These are phyloP conservation scores for Sclerotinia sclerotiorum DNA, from an alignment of 2,329 filamentous ascomycete genomes.

Conservation along the genomic window DNA sequence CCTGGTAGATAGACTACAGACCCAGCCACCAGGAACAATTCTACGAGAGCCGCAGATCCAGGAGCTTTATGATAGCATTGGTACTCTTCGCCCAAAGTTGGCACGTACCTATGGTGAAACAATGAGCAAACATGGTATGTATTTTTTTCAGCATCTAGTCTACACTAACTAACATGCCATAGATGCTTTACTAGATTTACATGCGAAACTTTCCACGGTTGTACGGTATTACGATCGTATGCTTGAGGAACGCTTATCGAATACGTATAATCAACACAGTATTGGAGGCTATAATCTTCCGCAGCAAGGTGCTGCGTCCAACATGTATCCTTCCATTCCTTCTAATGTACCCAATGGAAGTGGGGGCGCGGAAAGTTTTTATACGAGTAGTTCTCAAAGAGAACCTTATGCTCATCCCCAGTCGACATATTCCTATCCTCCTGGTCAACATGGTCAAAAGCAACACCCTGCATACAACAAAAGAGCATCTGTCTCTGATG, in stretches of 20 bases:
- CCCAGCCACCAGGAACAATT: constrained; percentile 93
- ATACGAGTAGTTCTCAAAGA: constrained; percentile 63
- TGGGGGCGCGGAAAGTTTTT: constrained; percentile 74
- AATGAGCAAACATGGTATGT: constrained; percentile 96
- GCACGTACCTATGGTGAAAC: constrained; percentile 96
- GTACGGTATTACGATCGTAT: constrained; percentile 97
- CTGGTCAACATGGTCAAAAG: constrained; percentile 49
- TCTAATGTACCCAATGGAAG: constrained; percentile 49
- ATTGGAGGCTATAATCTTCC: constrained; percentile 64
- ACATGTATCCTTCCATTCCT: constrained; percentile 71
- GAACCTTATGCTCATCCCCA: constrained; percentile 52
- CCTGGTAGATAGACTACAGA: constrained; percentile 88
- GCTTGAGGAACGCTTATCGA: constrained; percentile 92
- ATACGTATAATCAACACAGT: constrained; percentile 82
- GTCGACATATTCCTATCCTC: constrained; percentile 51
- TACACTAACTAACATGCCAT: constrained; percentile 36
- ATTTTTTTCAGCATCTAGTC: background rate
- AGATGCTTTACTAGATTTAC: constrained; percentile 92
- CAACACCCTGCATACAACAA: constrained; percentile 43
- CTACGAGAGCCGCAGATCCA: constrained; percentile 97
- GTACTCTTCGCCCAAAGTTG: constrained; percentile 86
- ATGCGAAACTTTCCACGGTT: constrained; percentile 92
- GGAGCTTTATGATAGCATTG: constrained; percentile 96
- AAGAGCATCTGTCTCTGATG: constrained; percentile 31
- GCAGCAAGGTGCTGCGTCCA: constrained; percentile 50